Evolutionary conservation across 116 monocot species (phyloP).

Genomic region (Dioscorea cayenensis): DNA sequence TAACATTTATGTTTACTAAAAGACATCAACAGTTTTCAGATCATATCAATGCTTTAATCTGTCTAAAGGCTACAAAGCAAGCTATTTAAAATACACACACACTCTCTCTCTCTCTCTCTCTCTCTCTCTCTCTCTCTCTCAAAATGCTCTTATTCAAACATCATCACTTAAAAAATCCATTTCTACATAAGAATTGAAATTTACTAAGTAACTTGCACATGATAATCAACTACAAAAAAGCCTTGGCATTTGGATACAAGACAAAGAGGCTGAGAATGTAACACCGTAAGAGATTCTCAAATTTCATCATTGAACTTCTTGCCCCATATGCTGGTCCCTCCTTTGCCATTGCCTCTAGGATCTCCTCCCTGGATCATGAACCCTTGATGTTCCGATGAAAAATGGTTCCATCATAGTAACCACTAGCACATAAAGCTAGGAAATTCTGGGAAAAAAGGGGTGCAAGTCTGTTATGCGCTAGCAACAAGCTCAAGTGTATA

Average conservation of each 20-base stretch:
- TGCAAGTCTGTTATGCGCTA: neutral
- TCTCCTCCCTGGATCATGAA: constrained; percentile 99
- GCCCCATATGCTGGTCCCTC: constrained; percentile 95
- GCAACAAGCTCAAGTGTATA: too few species aligned
- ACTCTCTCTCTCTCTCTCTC: too few species aligned
- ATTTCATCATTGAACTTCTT: constrained; percentile 90
- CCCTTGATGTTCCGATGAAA: constrained; percentile 98
- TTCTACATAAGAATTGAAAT: neutral
- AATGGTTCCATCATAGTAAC: constrained; percentile 96
- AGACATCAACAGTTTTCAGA: too few species aligned
- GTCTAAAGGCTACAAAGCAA: too few species aligned
- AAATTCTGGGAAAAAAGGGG: constrained; percentile 62
- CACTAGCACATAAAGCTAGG: constrained; percentile 88
- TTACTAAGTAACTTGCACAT: neutral
- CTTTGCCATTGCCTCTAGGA: constrained; percentile 95
- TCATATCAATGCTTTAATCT: too few species aligned
- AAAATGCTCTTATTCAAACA: too few species aligned
- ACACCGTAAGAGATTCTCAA: constrained; percentile 94
- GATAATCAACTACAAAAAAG: neutral
- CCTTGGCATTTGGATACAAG: neutral
- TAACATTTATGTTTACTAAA: too few species aligned
- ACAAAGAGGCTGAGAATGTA: neutral
- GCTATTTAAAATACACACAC: too few species aligned
- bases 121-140: too few species aligned
- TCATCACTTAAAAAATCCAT: too few species aligned